These are phyloP conservation scores for Emmonsiellopsis sp. DNA, from an alignment of 2,329 filamentous ascomycete species.

Conservation along the genomic window DNA sequence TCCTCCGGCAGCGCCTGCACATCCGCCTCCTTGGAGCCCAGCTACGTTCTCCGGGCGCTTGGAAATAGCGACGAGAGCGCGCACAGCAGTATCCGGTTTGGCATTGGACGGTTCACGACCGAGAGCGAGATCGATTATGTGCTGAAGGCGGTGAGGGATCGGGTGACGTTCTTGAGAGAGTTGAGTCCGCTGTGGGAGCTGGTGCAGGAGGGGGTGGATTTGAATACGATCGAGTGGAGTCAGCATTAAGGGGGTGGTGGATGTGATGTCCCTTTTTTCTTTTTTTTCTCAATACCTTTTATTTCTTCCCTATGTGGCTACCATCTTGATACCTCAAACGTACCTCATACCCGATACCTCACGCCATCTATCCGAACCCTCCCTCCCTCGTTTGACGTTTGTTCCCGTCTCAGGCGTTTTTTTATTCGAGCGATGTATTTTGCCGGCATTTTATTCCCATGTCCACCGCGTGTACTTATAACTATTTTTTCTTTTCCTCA, in stretches of 20 bases:
- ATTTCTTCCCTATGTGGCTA: background rate
- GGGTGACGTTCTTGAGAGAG: constrained; percentile 87
- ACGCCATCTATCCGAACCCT: background rate
- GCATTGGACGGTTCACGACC: constrained; percentile 93
- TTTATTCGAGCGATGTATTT: too few species aligned
- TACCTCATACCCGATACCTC: background rate
- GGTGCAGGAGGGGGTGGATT: constrained; percentile 90
- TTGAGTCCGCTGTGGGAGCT: constrained; percentile 95
- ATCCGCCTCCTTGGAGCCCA: constrained; percentile 90
- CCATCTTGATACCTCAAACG: background rate
- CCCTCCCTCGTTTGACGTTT: background rate
- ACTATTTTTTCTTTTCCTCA: too few species aligned
- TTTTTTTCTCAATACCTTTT: background rate
- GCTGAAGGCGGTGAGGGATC: constrained; percentile 80
- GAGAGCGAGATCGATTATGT: constrained; percentile 96
- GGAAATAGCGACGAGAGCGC: constrained; percentile 96
- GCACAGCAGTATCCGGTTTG: constrained; percentile 95
- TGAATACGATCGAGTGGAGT: constrained; percentile 97
- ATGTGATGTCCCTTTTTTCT: too few species aligned
- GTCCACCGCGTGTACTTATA: too few species aligned
- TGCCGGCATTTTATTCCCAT: too few species aligned
- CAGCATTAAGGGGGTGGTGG: constrained; percentile 65
- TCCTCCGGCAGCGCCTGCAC: constrained; percentile 97
- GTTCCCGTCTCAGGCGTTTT: too few species aligned
- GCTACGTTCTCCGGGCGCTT: constrained; percentile 87